phyloP scores from a whole-genome alignment of 129 eudicot genomes.

The Solidago caesia region DNA sequence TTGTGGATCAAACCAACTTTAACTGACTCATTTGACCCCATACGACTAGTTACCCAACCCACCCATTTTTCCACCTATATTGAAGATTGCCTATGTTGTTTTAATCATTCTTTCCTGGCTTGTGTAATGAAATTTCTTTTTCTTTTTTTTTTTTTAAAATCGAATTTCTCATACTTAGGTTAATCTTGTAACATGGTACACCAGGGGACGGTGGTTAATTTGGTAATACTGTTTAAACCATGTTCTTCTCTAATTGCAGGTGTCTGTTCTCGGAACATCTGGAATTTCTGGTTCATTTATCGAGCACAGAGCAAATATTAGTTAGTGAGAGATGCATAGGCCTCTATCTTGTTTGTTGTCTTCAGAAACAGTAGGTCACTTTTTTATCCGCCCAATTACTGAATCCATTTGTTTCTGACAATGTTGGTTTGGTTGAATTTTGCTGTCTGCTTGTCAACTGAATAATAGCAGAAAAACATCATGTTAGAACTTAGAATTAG shows the following conservation, averaged over 20 bases:
- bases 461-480: conserved; percentile 25
- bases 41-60: too few species aligned
- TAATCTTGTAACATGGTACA: neutral
- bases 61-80: too few species aligned
- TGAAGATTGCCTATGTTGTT: too few species aligned
- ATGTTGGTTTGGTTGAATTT: conserved; percentile 32
- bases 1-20: neutral
- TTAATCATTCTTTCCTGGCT: too few species aligned
- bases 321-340: conserved; percentile 1
- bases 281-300: conserved; percentile 93
- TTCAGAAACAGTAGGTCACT: conserved; percentile 23
- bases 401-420: conserved; percentile 18
- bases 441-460: conserved; percentile 19
- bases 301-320: conserved; percentile 65
- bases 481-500: neutral
- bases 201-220: neutral
- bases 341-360: conserved; percentile 26
- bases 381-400: neutral
- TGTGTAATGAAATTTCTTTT: neutral
- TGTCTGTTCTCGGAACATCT: conserved; percentile 91
- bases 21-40: neutral
- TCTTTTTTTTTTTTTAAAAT: neutral
- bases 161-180: neutral
- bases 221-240: conserved; percentile 6
- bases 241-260: conserved; percentile 50